Evolutionary conservation across 495 filamentous ascomycete genomes (phyloP).

Genomic region (Daldinia vernicosa): DNA sequence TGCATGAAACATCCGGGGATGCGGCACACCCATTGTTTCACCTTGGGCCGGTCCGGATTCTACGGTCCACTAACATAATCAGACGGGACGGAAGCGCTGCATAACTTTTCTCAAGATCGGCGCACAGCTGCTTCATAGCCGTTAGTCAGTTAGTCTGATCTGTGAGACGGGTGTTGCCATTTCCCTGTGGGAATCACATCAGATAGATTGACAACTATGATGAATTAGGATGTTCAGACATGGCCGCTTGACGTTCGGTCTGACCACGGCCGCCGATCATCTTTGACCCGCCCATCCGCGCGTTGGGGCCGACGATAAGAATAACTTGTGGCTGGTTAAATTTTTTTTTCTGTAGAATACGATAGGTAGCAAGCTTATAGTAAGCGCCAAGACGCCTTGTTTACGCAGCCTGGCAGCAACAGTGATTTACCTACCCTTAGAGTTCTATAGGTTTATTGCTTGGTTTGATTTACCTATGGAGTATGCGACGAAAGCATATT

Average conservation of each 20-base stretch:
- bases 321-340: not conserved
- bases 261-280: conserved; percentile 28
- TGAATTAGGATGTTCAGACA: conserved; percentile 19
- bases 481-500: not conserved
- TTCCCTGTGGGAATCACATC: conserved; percentile 34
- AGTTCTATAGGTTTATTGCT: not conserved
- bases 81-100: conserved; percentile 41
- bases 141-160: conserved; percentile 34
- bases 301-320: conserved; percentile 12
- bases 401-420: not conserved
- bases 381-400: conserved; percentile 20
- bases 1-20: conserved; percentile 41
- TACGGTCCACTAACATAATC: conserved; percentile 37
- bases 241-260: conserved; percentile 19
- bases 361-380: not conserved
- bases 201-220: conserved; percentile 23
- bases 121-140: conserved; percentile 18
- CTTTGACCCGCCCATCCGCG: conserved; percentile 20
- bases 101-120: conserved; percentile 28
- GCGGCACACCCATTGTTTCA: conserved; percentile 42
- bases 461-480: conserved; percentile 21
- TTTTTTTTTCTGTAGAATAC: not conserved
- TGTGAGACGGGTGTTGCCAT: conserved; percentile 21
- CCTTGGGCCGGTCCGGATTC: conserved; percentile 35
- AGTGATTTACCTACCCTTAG: conserved; percentile 4